These are phyloP conservation scores for Acacia confusa DNA, from an alignment of 306 rosid species.

Conservation along the genomic window DNA sequence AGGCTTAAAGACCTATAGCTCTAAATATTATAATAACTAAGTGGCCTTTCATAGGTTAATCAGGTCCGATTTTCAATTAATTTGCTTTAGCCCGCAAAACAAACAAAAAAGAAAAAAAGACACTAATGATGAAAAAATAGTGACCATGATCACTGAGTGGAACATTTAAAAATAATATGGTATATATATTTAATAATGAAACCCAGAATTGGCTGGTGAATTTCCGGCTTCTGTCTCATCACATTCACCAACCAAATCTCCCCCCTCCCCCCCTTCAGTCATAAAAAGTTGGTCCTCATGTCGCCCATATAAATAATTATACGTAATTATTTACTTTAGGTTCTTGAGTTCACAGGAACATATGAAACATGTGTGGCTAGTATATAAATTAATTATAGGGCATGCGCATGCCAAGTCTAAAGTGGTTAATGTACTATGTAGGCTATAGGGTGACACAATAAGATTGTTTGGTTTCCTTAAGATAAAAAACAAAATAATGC, in stretches of 20 bases:
- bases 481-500: background rate
- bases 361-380: slow-evolving; percentile 13
- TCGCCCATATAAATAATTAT: background rate
- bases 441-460: background rate
- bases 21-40: background rate
- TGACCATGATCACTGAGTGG: background rate
- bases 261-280: background rate
- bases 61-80: background rate
- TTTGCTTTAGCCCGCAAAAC: background rate
- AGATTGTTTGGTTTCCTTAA: background rate
- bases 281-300: slow-evolving; percentile 11
- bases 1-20: slow-evolving; percentile 14
- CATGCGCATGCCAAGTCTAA: background rate
- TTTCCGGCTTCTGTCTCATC: background rate
- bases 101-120: background rate
- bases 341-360: background rate
- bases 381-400: background rate
- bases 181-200: background rate
- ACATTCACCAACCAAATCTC: background rate
- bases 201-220: background rate
- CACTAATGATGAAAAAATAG: background rate
- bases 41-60: slow-evolving; percentile 13
- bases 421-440: background rate
- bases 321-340: background rate
- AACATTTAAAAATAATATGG: background rate